These are phyloP conservation scores for Wickerhamiella hasegawae DNA, from an alignment of 805 yeast genomes.

Conservation along the genomic window DNA sequence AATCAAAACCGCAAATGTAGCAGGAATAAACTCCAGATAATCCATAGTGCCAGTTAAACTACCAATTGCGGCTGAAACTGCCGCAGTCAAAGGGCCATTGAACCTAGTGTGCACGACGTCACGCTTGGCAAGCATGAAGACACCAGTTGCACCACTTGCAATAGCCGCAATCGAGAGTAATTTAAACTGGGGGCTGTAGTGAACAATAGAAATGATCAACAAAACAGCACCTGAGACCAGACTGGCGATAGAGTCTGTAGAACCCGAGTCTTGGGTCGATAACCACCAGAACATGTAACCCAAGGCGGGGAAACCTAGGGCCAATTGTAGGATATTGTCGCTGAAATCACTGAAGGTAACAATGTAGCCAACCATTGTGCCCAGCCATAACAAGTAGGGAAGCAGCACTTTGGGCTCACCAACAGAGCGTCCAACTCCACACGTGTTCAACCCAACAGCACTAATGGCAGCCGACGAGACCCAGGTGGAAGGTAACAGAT, in stretches of 20 bases:
- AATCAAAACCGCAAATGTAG: background rate
- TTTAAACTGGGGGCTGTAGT: slow-evolving; percentile 4
- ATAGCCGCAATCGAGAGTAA: slow-evolving; percentile 12
- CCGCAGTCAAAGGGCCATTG: slow-evolving; percentile 12
- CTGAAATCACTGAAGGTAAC: background rate
- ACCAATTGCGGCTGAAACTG: slow-evolving; percentile 10
- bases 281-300: slow-evolving; percentile 7
- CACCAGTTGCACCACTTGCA: slow-evolving; percentile 18
- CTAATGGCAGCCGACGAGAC: background rate
- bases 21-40: background rate
- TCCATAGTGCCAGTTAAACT: slow-evolving; percentile 1
- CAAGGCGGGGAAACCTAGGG: slow-evolving; percentile 3
- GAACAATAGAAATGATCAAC: slow-evolving; percentile 8
- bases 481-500: too few relatives aligned
- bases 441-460: background rate
- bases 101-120: slow-evolving; percentile 12
- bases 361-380: background rate
- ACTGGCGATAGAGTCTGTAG: slow-evolving; percentile 14
- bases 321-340: background rate
- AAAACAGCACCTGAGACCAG: slow-evolving; percentile 18
- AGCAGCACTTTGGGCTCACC: background rate
- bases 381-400: background rate
- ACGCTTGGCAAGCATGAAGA: slow-evolving; percentile 17
- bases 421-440: background rate
- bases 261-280: slow-evolving; percentile 2